phyloP scores from a whole-genome alignment of 2,329 filamentous ascomycete species.

The Ilyonectria robusta region DNA sequence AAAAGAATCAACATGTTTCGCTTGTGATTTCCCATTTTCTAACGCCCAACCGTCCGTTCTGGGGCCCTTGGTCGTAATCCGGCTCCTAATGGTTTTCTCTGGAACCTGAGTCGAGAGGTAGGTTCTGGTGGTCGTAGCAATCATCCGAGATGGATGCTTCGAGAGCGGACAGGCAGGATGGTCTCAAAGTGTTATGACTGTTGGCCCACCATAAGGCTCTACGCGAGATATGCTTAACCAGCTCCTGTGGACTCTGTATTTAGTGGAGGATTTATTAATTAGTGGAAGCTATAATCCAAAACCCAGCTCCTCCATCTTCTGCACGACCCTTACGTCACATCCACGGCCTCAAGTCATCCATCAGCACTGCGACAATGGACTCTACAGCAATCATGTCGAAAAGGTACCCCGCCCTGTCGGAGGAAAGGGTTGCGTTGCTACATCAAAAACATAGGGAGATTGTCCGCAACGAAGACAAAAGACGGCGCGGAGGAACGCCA shows the following conservation, averaged over 20 bases:
- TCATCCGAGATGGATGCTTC: too few relatives aligned
- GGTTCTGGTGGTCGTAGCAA: too few relatives aligned
- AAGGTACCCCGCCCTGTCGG: background rate
- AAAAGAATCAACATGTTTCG: too few relatives aligned
- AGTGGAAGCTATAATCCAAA: background rate
- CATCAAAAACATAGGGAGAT: conserved; percentile 19
- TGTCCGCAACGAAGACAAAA: conserved; percentile 3
- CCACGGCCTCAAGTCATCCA: background rate
- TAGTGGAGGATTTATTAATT: background rate
- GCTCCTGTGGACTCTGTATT: background rate
- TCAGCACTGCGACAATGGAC: background rate
- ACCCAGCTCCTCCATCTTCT: background rate
- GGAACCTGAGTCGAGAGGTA: too few relatives aligned
- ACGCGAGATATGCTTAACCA: background rate
- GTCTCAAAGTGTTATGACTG: too few relatives aligned
- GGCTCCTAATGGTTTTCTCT: too few relatives aligned
- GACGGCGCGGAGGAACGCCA: conserved; percentile 33
- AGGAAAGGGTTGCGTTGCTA: background rate
- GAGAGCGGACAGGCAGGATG: too few relatives aligned
- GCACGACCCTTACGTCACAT: background rate
- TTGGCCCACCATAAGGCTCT: too few relatives aligned
- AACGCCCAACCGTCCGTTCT: too few relatives aligned
- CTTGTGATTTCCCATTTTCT: too few relatives aligned
- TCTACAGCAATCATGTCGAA: background rate
- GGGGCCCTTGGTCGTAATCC: too few relatives aligned